phyloP scores from a whole-genome alignment of 2,329 filamentous ascomycete genomes.

The Colletotrichum destructivum region DNA sequence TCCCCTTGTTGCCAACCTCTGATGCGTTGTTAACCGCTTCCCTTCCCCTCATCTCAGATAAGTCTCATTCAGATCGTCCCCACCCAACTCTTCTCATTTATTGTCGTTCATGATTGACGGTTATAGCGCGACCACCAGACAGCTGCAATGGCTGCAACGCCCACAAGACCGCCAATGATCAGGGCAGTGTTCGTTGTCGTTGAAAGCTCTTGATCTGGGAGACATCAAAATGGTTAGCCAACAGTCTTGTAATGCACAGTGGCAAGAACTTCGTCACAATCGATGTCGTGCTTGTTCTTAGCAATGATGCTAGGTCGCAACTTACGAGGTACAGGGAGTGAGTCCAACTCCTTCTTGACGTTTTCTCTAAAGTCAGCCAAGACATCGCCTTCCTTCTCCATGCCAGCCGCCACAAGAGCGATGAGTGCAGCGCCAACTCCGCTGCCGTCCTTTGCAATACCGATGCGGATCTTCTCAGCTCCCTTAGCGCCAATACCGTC shows the following conservation, averaged over 20 bases:
- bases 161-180: slow-evolving; percentile 54
- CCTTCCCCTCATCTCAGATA: neutral
- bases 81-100: neutral
- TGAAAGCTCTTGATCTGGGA: slow-evolving; percentile 52
- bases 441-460: slow-evolving; percentile 96
- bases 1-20: neutral
- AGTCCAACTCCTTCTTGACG: slow-evolving; percentile 54
- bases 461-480: slow-evolving; percentile 90
- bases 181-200: slow-evolving; percentile 48
- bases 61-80: neutral
- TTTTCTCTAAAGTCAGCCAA: slow-evolving; percentile 59
- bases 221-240: slow-evolving; percentile 44
- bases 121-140: slow-evolving; percentile 41
- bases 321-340: slow-evolving; percentile 52
- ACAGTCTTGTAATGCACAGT: neutral
- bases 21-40: neutral
- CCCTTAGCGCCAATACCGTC: slow-evolving; percentile 83
- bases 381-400: slow-evolving; percentile 67
- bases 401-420: slow-evolving; percentile 85
- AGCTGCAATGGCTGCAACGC: slow-evolving; percentile 52
- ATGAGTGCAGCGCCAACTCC: slow-evolving; percentile 97
- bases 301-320: slow-evolving; percentile 19
- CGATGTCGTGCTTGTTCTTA: slow-evolving; percentile 40
- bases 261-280: slow-evolving; percentile 43
- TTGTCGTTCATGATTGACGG: slow-evolving; percentile 22